Percentiles rank a stretch among this genome's conserved stretches.
Conservation (phyloP, 805 yeast species). For the Candida anglica region DNA sequence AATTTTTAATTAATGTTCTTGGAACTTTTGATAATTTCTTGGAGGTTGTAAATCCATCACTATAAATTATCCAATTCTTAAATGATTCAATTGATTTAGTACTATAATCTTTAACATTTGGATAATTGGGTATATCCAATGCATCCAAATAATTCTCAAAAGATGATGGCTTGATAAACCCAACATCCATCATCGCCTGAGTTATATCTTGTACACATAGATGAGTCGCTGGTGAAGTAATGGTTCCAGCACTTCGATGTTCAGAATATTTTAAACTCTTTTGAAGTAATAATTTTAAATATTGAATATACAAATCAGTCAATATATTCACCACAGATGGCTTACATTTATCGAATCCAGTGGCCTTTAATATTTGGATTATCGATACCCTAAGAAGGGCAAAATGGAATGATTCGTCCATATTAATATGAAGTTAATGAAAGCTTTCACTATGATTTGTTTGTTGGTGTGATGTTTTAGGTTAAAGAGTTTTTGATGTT, state of each 20-base stretch:
- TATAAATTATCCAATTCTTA: slow-evolving; percentile 30
- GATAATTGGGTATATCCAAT: slow-evolving; percentile 15
- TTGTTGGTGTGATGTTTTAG: too few species aligned
- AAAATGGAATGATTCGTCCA: slow-evolving; percentile 40
- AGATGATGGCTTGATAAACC: slow-evolving; percentile 51
- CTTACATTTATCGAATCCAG: slow-evolving; percentile 79
- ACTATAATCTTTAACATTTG: slow-evolving; percentile 19
- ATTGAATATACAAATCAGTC: slow-evolving; percentile 73
- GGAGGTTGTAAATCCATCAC: slow-evolving; percentile 20
- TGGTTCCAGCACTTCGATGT: slow-evolving; percentile 31
- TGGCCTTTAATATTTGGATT: slow-evolving; percentile 63
- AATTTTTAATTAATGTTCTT: slow-evolving; percentile 20
- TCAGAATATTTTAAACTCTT: slow-evolving; percentile 50
- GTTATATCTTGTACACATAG: slow-evolving; percentile 58
- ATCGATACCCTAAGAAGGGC: slow-evolving; percentile 35
- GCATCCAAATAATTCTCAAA: slow-evolving; percentile 47
- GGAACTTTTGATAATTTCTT: slow-evolving; percentile 29
- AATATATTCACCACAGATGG: slow-evolving; percentile 68
- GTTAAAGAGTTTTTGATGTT: too few species aligned
- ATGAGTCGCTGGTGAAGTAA: slow-evolving; percentile 18
- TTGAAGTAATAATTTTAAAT: slow-evolving; percentile 49
- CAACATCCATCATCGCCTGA: slow-evolving; percentile 62
- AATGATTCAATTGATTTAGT: slow-evolving; percentile 36
- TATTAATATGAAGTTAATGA: too few species aligned
- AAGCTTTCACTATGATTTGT: too few species aligned